A percentile compares a stretch with the other conserved stretches of the same genome.
Evolutionary conservation across 139 green algal species (phyloP).

Genomic region (Eudorina sp.): DNA sequence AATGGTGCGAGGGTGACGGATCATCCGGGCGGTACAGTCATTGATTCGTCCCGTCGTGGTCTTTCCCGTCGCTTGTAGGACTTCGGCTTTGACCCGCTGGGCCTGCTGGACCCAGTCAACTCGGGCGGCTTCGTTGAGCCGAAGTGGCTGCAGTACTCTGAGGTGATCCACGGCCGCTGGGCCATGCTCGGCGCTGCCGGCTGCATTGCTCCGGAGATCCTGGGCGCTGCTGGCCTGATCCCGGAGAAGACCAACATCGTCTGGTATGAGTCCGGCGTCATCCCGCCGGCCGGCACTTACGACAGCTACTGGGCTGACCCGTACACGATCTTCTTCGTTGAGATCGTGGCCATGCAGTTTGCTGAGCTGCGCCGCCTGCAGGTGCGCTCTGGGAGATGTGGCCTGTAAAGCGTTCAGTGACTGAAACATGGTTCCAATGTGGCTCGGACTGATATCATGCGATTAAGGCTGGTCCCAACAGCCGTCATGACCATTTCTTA

Average conservation of each 20-base stretch:
- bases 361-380: slow-evolving; percentile 93
- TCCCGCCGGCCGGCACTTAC: slow-evolving; percentile 83
- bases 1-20: no score
- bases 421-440: no score
- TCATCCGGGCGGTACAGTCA: no score
- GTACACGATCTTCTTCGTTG: slow-evolving; percentile 95
- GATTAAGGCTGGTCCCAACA: no score
- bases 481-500: no score
- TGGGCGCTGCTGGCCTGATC: slow-evolving; percentile 86
- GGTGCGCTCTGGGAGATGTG: no score
- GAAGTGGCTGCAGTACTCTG: slow-evolving; percentile 90
- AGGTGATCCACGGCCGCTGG: slow-evolving; percentile 90
- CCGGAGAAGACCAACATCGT: slow-evolving; percentile 81
- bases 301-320: slow-evolving; percentile 93
- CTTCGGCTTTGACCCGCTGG: slow-evolving; percentile 94
- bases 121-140: slow-evolving; percentile 94
- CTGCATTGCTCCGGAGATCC: slow-evolving; percentile 94
- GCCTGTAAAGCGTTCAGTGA: no score
- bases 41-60: no score
- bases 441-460: no score
- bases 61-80: slow-evolving; percentile 53
- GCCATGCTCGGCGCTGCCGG: slow-evolving; percentile 98
- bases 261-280: slow-evolving; percentile 94
- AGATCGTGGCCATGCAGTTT: slow-evolving; percentile 96
- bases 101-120: slow-evolving; percentile 93